These are phyloP conservation scores for Zasmidium cellare DNA, from an alignment of 2,329 filamentous ascomycete species.

Conservation along the genomic window DNA sequence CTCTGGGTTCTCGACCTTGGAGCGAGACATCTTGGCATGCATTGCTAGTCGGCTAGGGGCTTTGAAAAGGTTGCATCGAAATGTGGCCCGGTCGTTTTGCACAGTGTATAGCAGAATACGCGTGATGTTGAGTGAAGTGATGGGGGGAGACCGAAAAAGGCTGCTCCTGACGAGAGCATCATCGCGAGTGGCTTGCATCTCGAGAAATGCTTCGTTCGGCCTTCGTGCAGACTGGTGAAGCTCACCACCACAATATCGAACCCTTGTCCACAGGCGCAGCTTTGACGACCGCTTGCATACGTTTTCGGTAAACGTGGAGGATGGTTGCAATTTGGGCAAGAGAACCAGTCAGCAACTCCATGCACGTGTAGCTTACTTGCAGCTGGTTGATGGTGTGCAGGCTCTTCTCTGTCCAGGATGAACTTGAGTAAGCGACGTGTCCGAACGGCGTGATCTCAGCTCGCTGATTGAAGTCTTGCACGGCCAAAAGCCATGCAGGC, in stretches of 20 bases:
- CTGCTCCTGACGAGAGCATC: not conserved
- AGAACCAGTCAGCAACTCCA: not conserved
- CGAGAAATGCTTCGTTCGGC: not conserved
- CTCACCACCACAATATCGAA: not conserved
- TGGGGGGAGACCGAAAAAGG: not conserved
- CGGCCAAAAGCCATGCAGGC: too few relatives aligned
- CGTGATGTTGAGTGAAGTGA: not conserved
- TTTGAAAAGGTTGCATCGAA: not conserved
- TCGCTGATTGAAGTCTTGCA: too few relatives aligned
- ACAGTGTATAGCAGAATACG: too few relatives aligned
- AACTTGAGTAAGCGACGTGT: not conserved
- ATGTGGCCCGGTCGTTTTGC: not conserved
- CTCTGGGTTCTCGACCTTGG: not conserved
- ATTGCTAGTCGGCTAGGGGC: not conserved
- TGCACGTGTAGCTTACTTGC: not conserved
- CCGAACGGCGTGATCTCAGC: not conserved
- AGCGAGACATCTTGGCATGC: not conserved
- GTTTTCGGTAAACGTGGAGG: not conserved
- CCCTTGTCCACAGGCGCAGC: not conserved
- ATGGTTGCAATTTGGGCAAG: not conserved
- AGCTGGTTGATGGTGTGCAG: not conserved
- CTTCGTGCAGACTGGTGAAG: not conserved
- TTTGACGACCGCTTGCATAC: not conserved
- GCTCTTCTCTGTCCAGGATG: too few relatives aligned
- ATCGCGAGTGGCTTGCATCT: not conserved